phyloP scores from a whole-genome alignment of 441 rosid species.

The Erodium texanum region DNA sequence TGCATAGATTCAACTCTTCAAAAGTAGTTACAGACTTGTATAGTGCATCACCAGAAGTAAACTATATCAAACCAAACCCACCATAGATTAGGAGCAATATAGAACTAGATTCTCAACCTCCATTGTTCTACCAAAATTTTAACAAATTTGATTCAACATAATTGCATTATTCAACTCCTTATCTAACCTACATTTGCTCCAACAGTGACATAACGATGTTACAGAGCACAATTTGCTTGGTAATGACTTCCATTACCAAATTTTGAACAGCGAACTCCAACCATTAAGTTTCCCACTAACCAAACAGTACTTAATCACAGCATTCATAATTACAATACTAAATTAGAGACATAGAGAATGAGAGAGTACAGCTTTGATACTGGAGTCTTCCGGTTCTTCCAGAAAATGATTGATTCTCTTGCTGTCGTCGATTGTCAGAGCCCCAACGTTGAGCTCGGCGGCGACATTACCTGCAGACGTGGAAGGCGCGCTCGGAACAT shows the following conservation, averaged over 20 bases:
- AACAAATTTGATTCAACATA: neutral
- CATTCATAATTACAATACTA: too few relatives aligned
- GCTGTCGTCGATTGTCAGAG: slow-evolving; percentile 42
- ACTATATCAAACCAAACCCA: slow-evolving; percentile 29
- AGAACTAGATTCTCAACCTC: neutral
- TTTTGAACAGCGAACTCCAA: too few relatives aligned
- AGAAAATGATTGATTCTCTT: slow-evolving; percentile 51
- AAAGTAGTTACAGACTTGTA: too few relatives aligned
- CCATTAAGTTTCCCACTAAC: too few relatives aligned
- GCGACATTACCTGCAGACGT: slow-evolving; percentile 28
- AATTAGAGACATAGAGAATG: neutral
- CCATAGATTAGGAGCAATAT: neutral
- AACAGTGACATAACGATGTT: too few relatives aligned
- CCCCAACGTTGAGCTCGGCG: slow-evolving; percentile 30
- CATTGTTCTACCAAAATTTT: neutral
- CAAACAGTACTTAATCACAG: too few relatives aligned
- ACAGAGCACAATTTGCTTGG: too few relatives aligned
- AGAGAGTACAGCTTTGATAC: slow-evolving; percentile 51
- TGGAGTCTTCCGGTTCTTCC: slow-evolving; percentile 79
- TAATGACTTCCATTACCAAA: too few relatives aligned
- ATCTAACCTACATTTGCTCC: neutral
- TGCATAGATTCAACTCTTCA: neutral
- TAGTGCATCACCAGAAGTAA: slow-evolving; percentile 65
- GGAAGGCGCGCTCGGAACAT: slow-evolving; percentile 28
- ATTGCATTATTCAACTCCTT: neutral